Evolutionary conservation across 2,329 filamentous ascomycete species (phyloP).

Genomic region (Arthrinium puccinioides): DNA sequence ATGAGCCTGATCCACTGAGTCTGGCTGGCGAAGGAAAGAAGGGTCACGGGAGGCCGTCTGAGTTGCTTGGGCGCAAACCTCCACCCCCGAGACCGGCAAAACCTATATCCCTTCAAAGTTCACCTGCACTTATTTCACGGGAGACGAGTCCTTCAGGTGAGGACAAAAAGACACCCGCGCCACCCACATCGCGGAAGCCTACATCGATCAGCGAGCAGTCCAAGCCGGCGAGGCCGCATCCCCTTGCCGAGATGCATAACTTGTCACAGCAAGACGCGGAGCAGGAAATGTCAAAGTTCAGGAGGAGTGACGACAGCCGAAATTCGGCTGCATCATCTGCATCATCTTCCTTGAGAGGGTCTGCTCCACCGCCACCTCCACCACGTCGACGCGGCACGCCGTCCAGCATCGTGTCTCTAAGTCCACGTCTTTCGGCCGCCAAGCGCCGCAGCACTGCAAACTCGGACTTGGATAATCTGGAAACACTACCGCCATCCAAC

Average conservation of each 20-base stretch:
- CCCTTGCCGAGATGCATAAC: constrained; percentile 33
- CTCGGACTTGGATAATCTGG: constrained; percentile 32
- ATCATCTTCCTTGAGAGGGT: constrained; percentile 8
- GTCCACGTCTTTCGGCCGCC: constrained; percentile 19
- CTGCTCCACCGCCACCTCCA: constrained; percentile 36
- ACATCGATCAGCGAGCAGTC: constrained; percentile 9
- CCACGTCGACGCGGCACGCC: constrained; percentile 38
- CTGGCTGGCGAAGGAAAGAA: constrained; percentile 20
- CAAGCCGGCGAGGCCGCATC: constrained; percentile 22
- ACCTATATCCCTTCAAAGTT: constrained; percentile 45
- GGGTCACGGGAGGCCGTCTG: constrained; percentile 18
- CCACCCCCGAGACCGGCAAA: constrained; percentile 51
- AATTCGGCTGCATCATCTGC: constrained; percentile 8
- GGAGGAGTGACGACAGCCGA: constrained; percentile 9
- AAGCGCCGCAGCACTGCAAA: constrained; percentile 26
- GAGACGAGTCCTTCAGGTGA: constrained; percentile 3
- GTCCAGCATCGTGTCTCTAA: constrained; percentile 19
- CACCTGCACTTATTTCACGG: constrained; percentile 9
- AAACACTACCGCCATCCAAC: constrained; percentile 30
- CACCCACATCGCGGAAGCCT: constrained; percentile 28
- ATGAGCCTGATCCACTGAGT: constrained; percentile 36
- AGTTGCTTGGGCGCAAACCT: constrained; percentile 25
- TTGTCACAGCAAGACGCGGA: constrained; percentile 24
- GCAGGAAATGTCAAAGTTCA: constrained; percentile 4
- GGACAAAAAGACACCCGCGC: constrained; percentile 21